These are phyloP conservation scores for Phytophthora crassamura DNA, from an alignment of 352 stramenopile genomes.

Conservation along the genomic window DNA sequence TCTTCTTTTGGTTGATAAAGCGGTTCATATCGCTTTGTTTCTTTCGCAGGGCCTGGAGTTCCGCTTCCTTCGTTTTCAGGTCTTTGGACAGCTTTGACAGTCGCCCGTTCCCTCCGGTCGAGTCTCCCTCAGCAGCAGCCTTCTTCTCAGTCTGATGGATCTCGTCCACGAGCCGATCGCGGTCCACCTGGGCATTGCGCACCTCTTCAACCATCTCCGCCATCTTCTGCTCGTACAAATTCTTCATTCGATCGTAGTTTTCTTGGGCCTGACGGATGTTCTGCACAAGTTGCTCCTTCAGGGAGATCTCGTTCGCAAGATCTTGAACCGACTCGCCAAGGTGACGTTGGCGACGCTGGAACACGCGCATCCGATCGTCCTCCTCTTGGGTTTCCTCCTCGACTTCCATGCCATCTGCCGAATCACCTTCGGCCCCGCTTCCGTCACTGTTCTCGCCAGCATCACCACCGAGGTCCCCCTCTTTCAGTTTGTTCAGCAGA, in stretches of 20 bases:
- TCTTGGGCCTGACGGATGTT: slow-evolving; percentile 81
- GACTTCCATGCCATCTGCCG: slow-evolving; percentile 44
- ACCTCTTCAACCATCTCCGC: slow-evolving; percentile 83
- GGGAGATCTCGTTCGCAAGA: slow-evolving; percentile 81
- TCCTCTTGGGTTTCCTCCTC: slow-evolving; percentile 68
- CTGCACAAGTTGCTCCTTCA: slow-evolving; percentile 87
- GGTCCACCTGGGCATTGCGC: slow-evolving; percentile 61
- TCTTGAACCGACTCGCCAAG: slow-evolving; percentile 84
- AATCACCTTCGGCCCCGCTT: slow-evolving; percentile 39
- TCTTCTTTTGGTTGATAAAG: slow-evolving; percentile 87
- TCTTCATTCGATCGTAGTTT: slow-evolving; percentile 87
- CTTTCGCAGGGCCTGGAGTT: slow-evolving; percentile 74
- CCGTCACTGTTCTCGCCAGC: slow-evolving; percentile 45
- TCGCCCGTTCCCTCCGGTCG: slow-evolving; percentile 53
- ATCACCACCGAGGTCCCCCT: slow-evolving; percentile 58
- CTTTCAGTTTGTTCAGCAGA: slow-evolving; percentile 76
- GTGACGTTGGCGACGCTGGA: slow-evolving; percentile 80
- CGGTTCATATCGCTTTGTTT: slow-evolving; percentile 87
- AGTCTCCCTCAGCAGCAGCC: slow-evolving; percentile 62
- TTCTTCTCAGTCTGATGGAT: slow-evolving; percentile 79
- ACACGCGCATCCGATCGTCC: slow-evolving; percentile 80
- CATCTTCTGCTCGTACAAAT: slow-evolving; percentile 87
- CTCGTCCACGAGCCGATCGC: slow-evolving; percentile 78
- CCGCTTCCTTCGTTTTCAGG: slow-evolving; percentile 81
- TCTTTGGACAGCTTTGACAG: slow-evolving; percentile 76